phyloP scores from a whole-genome alignment of 306 rosid species.

The barrel medic (Medicago truncatula) region DNA sequence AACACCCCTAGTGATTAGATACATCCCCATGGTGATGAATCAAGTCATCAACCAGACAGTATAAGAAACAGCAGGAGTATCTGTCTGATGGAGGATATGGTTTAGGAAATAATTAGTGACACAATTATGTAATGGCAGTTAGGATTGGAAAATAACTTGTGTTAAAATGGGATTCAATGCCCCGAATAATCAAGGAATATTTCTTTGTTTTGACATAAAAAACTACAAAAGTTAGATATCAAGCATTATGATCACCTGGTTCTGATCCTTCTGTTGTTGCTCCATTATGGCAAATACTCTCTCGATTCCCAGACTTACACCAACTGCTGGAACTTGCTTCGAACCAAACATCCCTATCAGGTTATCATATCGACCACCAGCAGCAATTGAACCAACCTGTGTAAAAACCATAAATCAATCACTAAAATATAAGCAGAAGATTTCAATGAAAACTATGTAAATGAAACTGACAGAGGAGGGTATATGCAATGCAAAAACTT shows the following conservation, averaged over 20 bases:
- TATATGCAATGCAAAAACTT: constrained; percentile 14
- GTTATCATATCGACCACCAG: constrained; percentile 93
- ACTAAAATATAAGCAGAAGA: constrained; percentile 3
- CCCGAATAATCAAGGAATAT: constrained; percentile 19
- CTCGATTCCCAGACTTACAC: constrained; percentile 97
- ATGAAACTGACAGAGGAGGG: constrained; percentile 8
- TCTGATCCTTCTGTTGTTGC: constrained; percentile 68
- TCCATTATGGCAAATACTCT: constrained; percentile 94
- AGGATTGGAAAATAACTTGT: neutral
- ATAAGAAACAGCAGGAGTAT: neutral
- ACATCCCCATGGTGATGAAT: neutral
- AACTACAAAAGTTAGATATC: neutral
- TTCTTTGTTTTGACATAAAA: constrained; percentile 11
- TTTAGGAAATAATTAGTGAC: neutral
- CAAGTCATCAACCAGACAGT: neutral
- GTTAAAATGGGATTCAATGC: neutral
- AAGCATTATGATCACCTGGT: constrained; percentile 63
- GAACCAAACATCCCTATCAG: constrained; percentile 93
- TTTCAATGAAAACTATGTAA: neutral
- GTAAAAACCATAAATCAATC: constrained; percentile 34
- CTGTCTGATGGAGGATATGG: neutral
- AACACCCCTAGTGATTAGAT: constrained; percentile 1
- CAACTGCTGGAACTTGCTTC: constrained; percentile 90
- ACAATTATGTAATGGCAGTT: constrained; percentile 2
- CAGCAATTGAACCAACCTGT: constrained; percentile 95